Percentiles rank a stretch among this genome's conserved stretches.
These are phyloP conservation scores for Herpetomonas tarakana DNA, from an alignment of 208 protist genomes.

Conservation along the genomic window DNA sequence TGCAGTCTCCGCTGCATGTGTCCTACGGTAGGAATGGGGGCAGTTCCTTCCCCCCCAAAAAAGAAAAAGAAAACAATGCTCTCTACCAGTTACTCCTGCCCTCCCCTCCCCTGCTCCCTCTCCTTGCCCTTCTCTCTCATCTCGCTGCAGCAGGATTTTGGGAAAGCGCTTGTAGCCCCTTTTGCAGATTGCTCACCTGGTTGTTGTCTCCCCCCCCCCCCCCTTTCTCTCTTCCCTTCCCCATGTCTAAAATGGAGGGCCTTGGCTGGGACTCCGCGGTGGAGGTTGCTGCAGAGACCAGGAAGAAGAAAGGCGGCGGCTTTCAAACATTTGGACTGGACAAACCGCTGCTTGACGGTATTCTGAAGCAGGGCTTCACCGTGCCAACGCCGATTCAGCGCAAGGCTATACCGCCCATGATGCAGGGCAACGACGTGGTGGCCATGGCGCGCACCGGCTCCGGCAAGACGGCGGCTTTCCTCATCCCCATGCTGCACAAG, in stretches of 20 bases:
- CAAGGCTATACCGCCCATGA: conserved; percentile 93
- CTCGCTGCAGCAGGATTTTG: too few relatives aligned
- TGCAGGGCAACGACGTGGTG: conserved; percentile 97
- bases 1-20: too few relatives aligned
- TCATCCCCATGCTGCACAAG: conserved; percentile 97
- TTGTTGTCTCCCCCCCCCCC: too few relatives aligned
- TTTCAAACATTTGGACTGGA: conserved; percentile 91
- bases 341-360: conserved; percentile 88
- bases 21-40: too few relatives aligned
- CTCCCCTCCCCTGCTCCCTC: too few relatives aligned
- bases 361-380: conserved; percentile 96
- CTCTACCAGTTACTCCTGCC: too few relatives aligned
- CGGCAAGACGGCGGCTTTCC: conserved; percentile 98
- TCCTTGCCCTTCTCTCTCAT: too few relatives aligned
- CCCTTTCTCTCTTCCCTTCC: conserved; percentile 1
- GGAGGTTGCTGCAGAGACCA: conserved; percentile 41
- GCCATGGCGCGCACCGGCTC: conserved; percentile 99
- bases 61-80: too few relatives aligned
- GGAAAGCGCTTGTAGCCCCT: too few relatives aligned
- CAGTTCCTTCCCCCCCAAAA: too few relatives aligned
- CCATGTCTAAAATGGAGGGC: conserved; percentile 34
- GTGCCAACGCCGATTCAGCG: conserved; percentile 99
- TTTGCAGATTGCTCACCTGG: too few relatives aligned
- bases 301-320: conserved; percentile 84
- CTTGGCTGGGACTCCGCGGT: conserved; percentile 75